phyloP scores from a whole-genome alignment of 179 eudicot species.

The Amaranthus tricolor region DNA sequence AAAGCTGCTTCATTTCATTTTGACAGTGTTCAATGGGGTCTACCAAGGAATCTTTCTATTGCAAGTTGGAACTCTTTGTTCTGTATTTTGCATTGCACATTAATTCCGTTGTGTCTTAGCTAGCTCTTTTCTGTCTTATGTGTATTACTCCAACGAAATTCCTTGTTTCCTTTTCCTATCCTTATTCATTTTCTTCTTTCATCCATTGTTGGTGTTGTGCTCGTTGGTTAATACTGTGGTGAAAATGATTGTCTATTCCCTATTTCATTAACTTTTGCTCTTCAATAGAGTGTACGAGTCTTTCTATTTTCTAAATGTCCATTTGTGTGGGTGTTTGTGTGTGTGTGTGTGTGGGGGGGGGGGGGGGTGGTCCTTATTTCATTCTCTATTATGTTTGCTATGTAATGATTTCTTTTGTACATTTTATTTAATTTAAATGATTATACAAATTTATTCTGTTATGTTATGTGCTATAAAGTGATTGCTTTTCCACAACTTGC shows the following conservation, averaged over 20 bases:
- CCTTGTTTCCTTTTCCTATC: not conserved
- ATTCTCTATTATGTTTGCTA: no score
- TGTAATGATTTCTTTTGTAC: not conserved
- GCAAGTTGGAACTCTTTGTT: not conserved
- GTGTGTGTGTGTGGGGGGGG: not conserved
- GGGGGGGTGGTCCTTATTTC: no score
- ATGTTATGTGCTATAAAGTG: not conserved
- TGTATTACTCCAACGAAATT: not conserved
- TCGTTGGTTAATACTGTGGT: not conserved
- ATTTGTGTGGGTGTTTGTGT: not conserved
- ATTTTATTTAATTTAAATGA: not conserved
- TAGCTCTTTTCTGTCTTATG: not conserved
- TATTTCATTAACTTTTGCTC: not conserved
- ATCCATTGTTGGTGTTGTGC: conserved; percentile 11
- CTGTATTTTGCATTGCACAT: conserved; percentile 8
- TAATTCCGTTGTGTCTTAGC: not conserved
- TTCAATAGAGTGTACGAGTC: not conserved
- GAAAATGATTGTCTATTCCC: not conserved
- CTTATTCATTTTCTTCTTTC: not conserved
- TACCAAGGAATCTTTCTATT: not conserved
- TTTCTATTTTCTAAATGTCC: not conserved
- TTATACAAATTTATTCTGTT: not conserved
- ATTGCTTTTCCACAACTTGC: not conserved
- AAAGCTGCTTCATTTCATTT: not conserved
- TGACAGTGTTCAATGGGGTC: not conserved